phyloP scores from a whole-genome alignment of 768 basidiomycete species.

The Chalciporus piperatus region DNA sequence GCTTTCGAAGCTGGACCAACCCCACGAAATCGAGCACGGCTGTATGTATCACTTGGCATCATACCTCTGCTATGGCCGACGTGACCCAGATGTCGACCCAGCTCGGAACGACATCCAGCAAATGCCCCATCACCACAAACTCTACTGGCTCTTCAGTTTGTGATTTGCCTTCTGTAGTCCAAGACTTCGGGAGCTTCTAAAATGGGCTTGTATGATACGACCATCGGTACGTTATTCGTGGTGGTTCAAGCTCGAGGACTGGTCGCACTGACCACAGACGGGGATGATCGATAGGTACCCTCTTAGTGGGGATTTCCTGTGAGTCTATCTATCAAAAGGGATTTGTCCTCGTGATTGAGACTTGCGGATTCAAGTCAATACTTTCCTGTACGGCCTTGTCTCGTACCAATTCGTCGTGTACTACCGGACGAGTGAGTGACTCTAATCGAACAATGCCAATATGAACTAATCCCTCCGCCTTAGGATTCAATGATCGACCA shows the following conservation, averaged over 20 bases:
- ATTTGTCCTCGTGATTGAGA: background rate
- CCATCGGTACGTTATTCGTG: background rate
- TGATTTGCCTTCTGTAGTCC: too few species aligned
- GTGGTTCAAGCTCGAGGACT: background rate
- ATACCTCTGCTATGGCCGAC: too few species aligned
- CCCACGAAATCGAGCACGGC: too few species aligned
- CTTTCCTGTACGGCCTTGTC: constrained; percentile 40
- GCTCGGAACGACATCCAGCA: too few species aligned
- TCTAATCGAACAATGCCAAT: background rate
- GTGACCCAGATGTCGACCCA: too few species aligned
- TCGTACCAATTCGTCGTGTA: constrained; percentile 42
- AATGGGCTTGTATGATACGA: constrained; percentile 6
- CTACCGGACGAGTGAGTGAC: constrained; percentile 20
- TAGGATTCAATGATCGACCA: constrained; percentile 17
- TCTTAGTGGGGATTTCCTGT: constrained; percentile 23
- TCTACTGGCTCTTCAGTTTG: too few species aligned
- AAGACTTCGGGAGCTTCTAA: too few species aligned
- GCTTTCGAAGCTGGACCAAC: too few species aligned
- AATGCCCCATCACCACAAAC: too few species aligned
- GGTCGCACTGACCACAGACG: background rate
- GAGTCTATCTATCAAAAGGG: background rate
- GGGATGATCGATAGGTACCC: constrained; percentile 11
- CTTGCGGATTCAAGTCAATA: constrained; percentile 16
- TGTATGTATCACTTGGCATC: too few species aligned
- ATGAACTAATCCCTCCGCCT: background rate